A percentile compares a stretch with the other conserved stretches of the same genome.
Conservation (phyloP, 2,329 filamentous ascomycete genomes). For the Ophiostoma piceae region DNA sequence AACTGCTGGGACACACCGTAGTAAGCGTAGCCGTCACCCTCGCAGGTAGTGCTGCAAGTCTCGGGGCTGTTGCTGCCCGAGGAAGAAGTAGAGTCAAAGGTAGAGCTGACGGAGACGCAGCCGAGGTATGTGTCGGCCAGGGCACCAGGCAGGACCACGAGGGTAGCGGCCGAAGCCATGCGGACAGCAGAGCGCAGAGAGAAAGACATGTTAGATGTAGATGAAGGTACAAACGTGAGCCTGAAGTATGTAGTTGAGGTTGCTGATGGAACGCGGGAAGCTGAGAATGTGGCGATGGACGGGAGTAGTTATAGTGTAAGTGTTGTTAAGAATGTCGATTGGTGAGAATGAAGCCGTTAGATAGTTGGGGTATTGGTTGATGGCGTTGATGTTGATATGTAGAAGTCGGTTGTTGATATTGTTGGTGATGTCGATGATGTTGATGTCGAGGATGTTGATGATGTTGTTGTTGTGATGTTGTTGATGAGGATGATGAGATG, state of each 20-base stretch:
- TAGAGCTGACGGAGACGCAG: slow-evolving; percentile 27
- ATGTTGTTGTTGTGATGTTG: background rate
- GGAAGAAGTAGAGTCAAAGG: slow-evolving; percentile 20
- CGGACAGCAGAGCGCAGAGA: slow-evolving; percentile 21
- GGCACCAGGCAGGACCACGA: slow-evolving; percentile 18
- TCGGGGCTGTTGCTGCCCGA: slow-evolving; percentile 24
- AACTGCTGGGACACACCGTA: slow-evolving; percentile 27
- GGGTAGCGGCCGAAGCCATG: slow-evolving; percentile 16
- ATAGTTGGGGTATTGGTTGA: background rate
- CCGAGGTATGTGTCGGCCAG: slow-evolving; percentile 24
- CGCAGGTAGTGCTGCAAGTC: slow-evolving; percentile 22
- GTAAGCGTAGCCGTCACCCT: slow-evolving; percentile 24
- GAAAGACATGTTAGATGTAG: slow-evolving; percentile 20
- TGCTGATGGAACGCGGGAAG: background rate
- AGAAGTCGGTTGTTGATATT: background rate
- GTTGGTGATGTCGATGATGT: background rate
- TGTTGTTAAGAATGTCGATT: background rate
- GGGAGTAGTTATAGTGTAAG: background rate
- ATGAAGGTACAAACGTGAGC: background rate
- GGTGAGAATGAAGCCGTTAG: background rate
- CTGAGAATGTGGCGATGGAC: background rate
- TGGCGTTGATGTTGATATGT: background rate
- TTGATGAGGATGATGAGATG: background rate
- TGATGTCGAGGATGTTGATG: background rate
- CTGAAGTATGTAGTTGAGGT: background rate